phyloP scores from a whole-genome alignment of 2,329 filamentous ascomycete species.

The Pseudomassariella vexata region DNA sequence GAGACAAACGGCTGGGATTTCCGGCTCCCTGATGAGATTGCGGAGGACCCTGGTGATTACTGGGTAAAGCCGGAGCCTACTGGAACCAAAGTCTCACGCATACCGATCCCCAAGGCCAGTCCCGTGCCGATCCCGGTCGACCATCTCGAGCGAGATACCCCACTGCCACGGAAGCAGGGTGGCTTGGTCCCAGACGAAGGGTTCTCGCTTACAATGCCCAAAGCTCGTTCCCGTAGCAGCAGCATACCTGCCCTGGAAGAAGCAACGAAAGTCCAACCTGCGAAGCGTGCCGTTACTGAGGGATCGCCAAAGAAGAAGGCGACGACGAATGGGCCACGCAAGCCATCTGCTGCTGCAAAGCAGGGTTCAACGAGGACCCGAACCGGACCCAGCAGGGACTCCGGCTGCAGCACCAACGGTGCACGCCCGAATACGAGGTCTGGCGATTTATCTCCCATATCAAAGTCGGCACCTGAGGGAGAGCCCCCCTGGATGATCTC shows the following conservation, averaged over 20 bases:
- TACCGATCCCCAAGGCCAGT: conserved; percentile 79
- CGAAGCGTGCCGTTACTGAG: conserved; percentile 41
- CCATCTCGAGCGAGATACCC: conserved; percentile 68
- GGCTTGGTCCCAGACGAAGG: conserved; percentile 44
- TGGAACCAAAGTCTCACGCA: conserved; percentile 63
- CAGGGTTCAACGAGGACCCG: conserved; percentile 42
- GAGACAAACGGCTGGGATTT: conserved; percentile 61
- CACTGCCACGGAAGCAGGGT: conserved; percentile 55
- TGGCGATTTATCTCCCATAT: conserved; percentile 43
- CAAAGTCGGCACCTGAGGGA: conserved; percentile 73
- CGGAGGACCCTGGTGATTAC: conserved; percentile 50
- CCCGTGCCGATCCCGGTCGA: conserved; percentile 68
- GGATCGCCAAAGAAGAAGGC: conserved; percentile 48
- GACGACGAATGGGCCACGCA: conserved; percentile 30
- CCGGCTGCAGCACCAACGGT: conserved; percentile 42
- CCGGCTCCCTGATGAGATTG: conserved; percentile 71
- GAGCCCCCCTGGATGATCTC: conserved; percentile 93
- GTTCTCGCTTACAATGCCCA: conserved; percentile 52
- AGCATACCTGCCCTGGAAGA: conserved; percentile 57
- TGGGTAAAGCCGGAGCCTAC: conserved; percentile 41
- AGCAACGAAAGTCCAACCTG: conserved; percentile 19
- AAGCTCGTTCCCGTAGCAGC: conserved; percentile 63
- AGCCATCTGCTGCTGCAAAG: conserved; percentile 31
- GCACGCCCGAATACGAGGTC: conserved; percentile 60
- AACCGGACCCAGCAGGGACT: conserved; percentile 45